Conservation (phyloP, 2,329 filamentous ascomycete genomes). For the Botrytis sinoallii region DNA sequence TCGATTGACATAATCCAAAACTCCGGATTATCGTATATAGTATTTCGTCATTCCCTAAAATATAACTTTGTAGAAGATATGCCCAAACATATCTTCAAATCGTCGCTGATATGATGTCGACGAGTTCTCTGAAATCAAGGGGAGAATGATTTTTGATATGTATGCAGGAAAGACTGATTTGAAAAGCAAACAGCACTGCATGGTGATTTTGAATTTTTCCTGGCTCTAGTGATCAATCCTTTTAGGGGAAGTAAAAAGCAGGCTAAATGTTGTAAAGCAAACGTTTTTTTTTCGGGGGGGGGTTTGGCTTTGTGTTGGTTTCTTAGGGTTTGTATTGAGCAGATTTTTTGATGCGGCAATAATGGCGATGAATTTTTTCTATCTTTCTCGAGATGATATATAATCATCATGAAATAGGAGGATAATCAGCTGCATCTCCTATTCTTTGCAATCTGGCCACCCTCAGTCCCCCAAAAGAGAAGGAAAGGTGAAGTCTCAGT, state of each 20-base stretch:
- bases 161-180: neutral
- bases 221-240: neutral
- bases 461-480: neutral
- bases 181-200: neutral
- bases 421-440: neutral
- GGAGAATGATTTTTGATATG: rapidly evolving
- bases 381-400: neutral
- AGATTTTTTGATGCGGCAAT: neutral
- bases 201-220: neutral
- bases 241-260: neutral
- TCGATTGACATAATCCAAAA: neutral
- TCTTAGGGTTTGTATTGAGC: neutral
- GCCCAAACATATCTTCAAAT: neutral
- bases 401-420: neutral
- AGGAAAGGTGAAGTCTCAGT: neutral
- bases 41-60: neutral
- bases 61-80: neutral
- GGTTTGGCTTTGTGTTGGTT: neutral
- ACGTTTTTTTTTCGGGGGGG: neutral
- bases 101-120: neutral
- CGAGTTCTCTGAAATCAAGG: neutral
- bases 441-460: neutral
- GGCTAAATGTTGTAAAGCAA: neutral
- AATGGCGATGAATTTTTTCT: neutral
- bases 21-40: neutral